These are phyloP conservation scores for Metschnikowia aberdeeniae DNA, from an alignment of 805 yeast genomes.

Conservation along the genomic window DNA sequence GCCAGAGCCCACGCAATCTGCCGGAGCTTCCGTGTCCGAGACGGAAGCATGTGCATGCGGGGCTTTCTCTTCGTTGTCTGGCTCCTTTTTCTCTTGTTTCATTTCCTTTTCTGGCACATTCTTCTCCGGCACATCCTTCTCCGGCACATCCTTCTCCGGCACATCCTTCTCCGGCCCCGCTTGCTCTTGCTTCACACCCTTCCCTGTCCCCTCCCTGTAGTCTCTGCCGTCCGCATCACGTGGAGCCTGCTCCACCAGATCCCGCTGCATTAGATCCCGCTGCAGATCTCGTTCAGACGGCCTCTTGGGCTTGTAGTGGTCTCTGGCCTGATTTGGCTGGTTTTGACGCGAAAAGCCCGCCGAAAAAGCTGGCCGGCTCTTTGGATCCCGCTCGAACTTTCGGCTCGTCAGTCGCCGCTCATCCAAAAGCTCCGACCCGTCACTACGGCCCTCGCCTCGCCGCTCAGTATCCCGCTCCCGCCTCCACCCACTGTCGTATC, in stretches of 20 bases:
- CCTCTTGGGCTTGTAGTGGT: neutral
- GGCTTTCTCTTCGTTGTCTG: no score
- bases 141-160: no score
- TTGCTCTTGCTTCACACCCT: no score
- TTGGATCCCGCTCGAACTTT: slow-evolving; percentile 5
- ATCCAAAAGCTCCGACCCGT: slow-evolving; percentile 1
- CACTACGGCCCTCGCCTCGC: neutral
- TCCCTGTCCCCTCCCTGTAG: neutral
- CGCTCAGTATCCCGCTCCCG: slow-evolving; percentile 4
- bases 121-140: no score
- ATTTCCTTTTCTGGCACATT: no score
- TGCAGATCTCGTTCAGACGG: neutral
- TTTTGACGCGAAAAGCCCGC: no score
- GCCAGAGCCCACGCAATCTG: no score
- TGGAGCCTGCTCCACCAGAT: neutral
- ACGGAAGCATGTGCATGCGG: no score
- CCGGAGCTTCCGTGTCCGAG: no score
- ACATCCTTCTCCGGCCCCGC: neutral
- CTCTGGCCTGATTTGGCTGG: neutral
- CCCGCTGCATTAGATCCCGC: neutral
- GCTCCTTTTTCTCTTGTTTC: no score
- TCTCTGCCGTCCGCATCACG: neutral
- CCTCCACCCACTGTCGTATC: neutral
- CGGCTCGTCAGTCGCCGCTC: slow-evolving; percentile 12
- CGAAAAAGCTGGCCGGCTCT: neutral